Evolutionary conservation across 2,329 filamentous ascomycete species (phyloP), one percentile per base, ranked within the genome.

Genomic region (Didymella lethalis): DNA sequence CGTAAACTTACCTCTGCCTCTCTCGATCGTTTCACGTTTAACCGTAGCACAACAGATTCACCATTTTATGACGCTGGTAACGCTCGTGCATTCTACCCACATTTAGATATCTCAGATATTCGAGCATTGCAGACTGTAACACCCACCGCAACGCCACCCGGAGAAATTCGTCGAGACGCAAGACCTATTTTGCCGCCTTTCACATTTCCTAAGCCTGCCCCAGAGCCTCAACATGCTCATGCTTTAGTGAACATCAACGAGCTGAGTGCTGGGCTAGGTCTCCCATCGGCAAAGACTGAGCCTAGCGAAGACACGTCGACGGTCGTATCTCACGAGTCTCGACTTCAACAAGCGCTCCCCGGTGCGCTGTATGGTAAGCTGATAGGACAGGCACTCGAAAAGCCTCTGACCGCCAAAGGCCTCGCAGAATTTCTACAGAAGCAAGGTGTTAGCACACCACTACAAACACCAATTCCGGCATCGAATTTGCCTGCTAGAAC

Each of bases 371-470:
- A 62, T 55, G 61, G 62, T 63, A 65, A 66, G 62, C 66, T 71
- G 25, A 66, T 71, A 16, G 63, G 49, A 8, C 49, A 49, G 57
- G 69, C 69, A 25, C 51, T 68, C 25, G 57, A 59, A 20, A 66
- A 64, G 53, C 57, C 67, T 46, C 62, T 71, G 38, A 70, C 66
- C 12, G 64, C 67, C 38, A 54, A 65, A 49, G 55, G 43, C 12
- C 48, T 71, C 57, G 68, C 64, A 49, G 56, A 61, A 23, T 61
- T 59, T 26, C 45, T 71, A 11, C 41, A 50, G 2, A 56, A 43
- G n/a, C 52, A 54, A 32, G 60, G 48, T 4, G 2, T 18, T 10
- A 16, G 18, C 25, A 28, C 29, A 8, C 29, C 18, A 6, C 14
- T 20, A 3, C 14, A 29, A 44, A 3, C 18, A 18, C 44, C 29